Conservation (phyloP, 768 basidiomycete genomes). For the Mrakia frigida region DNA sequence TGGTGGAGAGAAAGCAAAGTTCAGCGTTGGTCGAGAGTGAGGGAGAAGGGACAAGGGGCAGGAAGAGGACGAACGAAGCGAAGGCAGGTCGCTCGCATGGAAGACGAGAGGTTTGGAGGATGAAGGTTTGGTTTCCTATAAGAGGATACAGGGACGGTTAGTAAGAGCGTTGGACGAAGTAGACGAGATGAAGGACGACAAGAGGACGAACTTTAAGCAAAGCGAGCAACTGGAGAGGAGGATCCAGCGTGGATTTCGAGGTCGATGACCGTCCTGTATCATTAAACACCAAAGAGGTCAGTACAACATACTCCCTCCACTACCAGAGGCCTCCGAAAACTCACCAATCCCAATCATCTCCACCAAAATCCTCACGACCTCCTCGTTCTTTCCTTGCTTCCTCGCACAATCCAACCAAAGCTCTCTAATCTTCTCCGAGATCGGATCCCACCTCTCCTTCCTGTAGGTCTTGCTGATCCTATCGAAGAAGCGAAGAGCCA, state of each 20-base stretch:
- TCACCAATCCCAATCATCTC: slow-evolving; percentile 55
- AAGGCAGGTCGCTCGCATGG: background rate
- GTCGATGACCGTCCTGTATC: background rate
- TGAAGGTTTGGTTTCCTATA: background rate
- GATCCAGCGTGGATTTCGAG: background rate
- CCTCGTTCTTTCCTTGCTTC: slow-evolving; percentile 67
- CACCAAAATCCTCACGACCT: slow-evolving; percentile 66
- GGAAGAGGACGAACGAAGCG: slow-evolving; percentile 33
- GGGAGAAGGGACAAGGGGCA: slow-evolving; percentile 58
- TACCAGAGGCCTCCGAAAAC: slow-evolving; percentile 18
- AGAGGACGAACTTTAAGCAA: background rate
- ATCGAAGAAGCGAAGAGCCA: slow-evolving; percentile 89
- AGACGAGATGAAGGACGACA: too few species aligned
- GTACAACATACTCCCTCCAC: background rate
- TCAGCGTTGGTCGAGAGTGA: slow-evolving; percentile 52
- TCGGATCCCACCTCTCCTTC: slow-evolving; percentile 70
- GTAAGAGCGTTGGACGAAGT: background rate
- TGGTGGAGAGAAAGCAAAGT: slow-evolving; percentile 59
- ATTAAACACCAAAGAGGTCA: background rate
- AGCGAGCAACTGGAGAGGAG: background rate
- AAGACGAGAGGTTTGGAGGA: background rate
- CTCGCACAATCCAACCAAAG: slow-evolving; percentile 81
- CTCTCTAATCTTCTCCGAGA: slow-evolving; percentile 67
- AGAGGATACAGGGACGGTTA: background rate
- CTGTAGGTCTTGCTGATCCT: slow-evolving; percentile 83